Evolutionary conservation across 768 basidiomycete genomes (phyloP).

Genomic region (Daedaleopsis nitida): DNA sequence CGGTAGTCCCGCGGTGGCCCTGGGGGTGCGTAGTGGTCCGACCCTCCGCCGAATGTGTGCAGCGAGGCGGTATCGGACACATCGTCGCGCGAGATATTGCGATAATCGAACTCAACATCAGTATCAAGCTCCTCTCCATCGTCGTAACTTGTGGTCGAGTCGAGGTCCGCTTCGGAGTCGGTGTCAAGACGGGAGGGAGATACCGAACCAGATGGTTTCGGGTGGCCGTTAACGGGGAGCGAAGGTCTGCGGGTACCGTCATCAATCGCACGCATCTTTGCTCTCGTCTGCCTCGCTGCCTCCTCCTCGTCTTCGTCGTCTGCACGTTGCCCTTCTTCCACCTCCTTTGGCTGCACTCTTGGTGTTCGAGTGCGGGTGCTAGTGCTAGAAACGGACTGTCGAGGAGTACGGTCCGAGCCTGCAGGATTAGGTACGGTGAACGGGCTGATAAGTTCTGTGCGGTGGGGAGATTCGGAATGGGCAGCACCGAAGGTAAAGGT

Average conservation of each 20-base stretch:
- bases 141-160: constrained; percentile 11
- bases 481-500: constrained; percentile 46
- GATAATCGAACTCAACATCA: constrained; percentile 36
- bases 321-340: constrained; percentile 30
- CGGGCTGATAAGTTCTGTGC: constrained; percentile 38
- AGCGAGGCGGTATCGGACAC: constrained; percentile 48
- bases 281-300: constrained; percentile 32
- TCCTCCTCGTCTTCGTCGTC: constrained; percentile 42
- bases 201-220: constrained; percentile 13
- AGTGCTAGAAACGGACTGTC: constrained; percentile 40
- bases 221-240: constrained; percentile 36
- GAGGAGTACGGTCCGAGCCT: constrained; percentile 45
- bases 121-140: constrained; percentile 32
- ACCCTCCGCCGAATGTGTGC: constrained; percentile 50
- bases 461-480: constrained; percentile 24
- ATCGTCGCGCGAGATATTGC: constrained; percentile 24
- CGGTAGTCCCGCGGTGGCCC: constrained; percentile 28
- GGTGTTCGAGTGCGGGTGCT: constrained; percentile 35
- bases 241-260: constrained; percentile 44
- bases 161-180: constrained; percentile 22
- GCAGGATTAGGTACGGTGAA: constrained; percentile 32
- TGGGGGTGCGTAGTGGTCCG: constrained; percentile 10
- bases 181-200: constrained; percentile 9
- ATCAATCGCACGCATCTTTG: constrained; percentile 47
- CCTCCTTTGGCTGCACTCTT: constrained; percentile 32